A percentile compares a stretch with the other conserved stretches of the same genome.
Conservation (phyloP, 176 grass and related monocot species). For the Bonia amplexicaulis region DNA sequence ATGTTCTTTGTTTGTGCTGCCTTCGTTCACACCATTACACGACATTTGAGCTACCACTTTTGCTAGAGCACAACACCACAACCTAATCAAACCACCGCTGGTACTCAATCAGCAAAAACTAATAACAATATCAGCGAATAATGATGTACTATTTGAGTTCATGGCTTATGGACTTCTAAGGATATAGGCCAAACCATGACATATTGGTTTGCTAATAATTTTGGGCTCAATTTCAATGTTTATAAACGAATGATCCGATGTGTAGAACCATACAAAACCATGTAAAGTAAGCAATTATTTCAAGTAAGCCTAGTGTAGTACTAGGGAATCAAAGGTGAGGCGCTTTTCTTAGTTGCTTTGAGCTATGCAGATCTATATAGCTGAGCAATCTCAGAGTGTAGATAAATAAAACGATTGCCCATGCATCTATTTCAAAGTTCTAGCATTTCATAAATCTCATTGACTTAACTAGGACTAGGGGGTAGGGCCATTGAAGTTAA, state of each 20-base stretch:
- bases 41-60: not conserved
- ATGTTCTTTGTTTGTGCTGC: too few species aligned
- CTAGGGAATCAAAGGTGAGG: not conserved
- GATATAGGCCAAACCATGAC: not conserved
- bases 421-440: not conserved
- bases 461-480: not conserved
- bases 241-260: not conserved
- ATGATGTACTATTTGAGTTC: too few species aligned
- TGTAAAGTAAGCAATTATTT: not conserved
- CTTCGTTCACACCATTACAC: too few species aligned
- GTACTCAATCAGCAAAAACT: not conserved
- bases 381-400: not conserved
- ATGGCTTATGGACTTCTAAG: not conserved
- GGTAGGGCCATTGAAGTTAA: not conserved
- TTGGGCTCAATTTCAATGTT: not conserved
- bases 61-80: not conserved
- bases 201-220: not conserved
- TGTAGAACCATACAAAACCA: not conserved
- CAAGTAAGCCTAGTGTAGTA: not conserved
- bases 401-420: not conserved
- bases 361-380: not conserved
- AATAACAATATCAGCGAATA: too few species aligned
- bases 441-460: not conserved
- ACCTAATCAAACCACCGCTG: not conserved
- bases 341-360: not conserved